Evolutionary conservation across 306 rosid genomes (phyloP), one percentile per base, ranked within the genome.

Genomic region (Castanopsis chinensis): DNA sequence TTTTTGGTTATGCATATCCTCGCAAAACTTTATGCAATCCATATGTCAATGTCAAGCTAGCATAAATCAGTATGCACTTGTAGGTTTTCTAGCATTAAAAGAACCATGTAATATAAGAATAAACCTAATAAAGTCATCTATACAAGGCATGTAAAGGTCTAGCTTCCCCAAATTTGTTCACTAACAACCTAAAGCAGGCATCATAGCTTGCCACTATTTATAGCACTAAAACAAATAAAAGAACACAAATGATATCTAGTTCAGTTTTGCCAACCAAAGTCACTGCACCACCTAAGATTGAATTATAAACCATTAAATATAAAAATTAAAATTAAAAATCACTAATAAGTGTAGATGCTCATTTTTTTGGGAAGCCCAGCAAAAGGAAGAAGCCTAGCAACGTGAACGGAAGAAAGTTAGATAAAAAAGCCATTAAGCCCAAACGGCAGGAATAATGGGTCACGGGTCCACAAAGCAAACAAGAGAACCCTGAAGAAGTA

Each of bases 101-200:
- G 69, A 86, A 78, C 73, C 69, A 73, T 21, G 82, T 75, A 60
- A 64, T 19, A 85, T 73, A 60, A 51, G 61, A 82, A 76, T 81
- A 32, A 80, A 83, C 86, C 79, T 37, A 81, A 78, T 81, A 69
- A 65, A 77, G 32, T 74, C 59, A 69, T 21, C 89, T 90, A 88
- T 94, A 94, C 96, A 89, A 59, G 68, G 75, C 79, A 85, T 71
- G 83, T 77, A 30, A 68, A 79, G 57, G 54, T 74, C 81, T 58
- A 60, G 69, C 69, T 68, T 52, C 55, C 45, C 73, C 18, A 63
- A 49, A 8, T 71, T 60, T 74, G 23, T 74, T 37, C 30, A 72
- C 55, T 6, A 27, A 45, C 49, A 37, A 23, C 21, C 72, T 52
- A 68, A n/a, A n/a, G 19, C n/a, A 37, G 79, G 73, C 8, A 55